These are phyloP conservation scores for Voacanga thouarsii DNA, from an alignment of 257 asterid species.

Conservation along the genomic window DNA sequence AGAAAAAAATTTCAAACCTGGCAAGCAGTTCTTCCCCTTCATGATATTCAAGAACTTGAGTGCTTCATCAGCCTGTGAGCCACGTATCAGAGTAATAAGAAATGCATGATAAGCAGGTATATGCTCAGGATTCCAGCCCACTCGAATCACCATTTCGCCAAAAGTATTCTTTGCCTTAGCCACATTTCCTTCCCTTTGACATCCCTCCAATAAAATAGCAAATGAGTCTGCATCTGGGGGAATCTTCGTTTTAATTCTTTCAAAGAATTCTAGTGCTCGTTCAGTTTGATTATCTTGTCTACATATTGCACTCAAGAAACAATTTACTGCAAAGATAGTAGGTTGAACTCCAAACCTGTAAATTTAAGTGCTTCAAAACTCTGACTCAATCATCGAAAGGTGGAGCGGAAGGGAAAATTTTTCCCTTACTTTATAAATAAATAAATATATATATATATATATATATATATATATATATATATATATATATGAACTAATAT, in stretches of 20 bases:
- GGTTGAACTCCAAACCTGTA: constrained; percentile 71
- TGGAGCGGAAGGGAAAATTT: neutral
- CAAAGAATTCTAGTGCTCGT: constrained; percentile 57
- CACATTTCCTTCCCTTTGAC: constrained; percentile 71
- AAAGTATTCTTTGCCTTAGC: constrained; percentile 58
- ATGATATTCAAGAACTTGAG: constrained; percentile 65
- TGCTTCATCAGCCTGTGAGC: constrained; percentile 52
- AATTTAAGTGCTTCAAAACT: constrained; percentile 32
- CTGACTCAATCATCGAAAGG: neutral
- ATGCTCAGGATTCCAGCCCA: constrained; percentile 65
- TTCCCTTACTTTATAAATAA: neutral
- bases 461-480: too few species aligned
- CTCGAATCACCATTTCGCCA: constrained; percentile 67
- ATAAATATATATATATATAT: too few species aligned
- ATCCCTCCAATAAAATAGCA: constrained; percentile 71
- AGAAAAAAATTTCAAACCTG: constrained; percentile 70
- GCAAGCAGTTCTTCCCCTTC: constrained; percentile 65
- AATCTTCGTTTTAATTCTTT: constrained; percentile 43
- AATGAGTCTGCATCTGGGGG: constrained; percentile 64
- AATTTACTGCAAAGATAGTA: constrained; percentile 56
- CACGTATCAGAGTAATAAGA: constrained; percentile 55
- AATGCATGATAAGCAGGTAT: constrained; percentile 63
- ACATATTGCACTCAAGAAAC: constrained; percentile 72
- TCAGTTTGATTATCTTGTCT: constrained; percentile 48
- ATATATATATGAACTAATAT: neutral